A percentile compares a stretch with the other conserved stretches of the same genome.
Evolutionary conservation across 768 basidiomycete genomes (phyloP).

Genomic region (Amanita exitialis): DNA sequence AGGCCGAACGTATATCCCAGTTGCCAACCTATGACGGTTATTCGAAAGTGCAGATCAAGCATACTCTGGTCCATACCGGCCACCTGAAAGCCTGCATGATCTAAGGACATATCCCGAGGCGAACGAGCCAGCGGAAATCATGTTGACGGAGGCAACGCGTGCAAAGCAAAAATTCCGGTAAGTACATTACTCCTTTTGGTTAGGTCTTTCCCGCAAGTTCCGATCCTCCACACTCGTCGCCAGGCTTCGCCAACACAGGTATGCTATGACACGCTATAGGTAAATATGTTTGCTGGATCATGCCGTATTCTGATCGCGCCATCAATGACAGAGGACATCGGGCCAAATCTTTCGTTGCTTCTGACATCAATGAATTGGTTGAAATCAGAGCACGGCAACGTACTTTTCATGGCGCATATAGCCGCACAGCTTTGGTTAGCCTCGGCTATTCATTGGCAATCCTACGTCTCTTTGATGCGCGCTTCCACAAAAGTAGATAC

Average conservation of each 20-base stretch:
- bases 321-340: slow-evolving; percentile 23
- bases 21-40: not conserved
- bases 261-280: slow-evolving; percentile 2
- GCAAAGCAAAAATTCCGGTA: slow-evolving; percentile 1
- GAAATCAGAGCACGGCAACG: slow-evolving; percentile 74
- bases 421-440: slow-evolving; percentile 62
- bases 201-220: not conserved
- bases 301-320: not conserved
- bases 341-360: slow-evolving; percentile 38
- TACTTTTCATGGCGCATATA: slow-evolving; percentile 79
- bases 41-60: not conserved
- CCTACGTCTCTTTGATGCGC: slow-evolving; percentile 66
- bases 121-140: slow-evolving; percentile 2
- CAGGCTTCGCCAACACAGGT: not conserved
- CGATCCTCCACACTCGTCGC: not conserved
- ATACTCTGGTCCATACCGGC: not conserved
- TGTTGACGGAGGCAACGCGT: not conserved
- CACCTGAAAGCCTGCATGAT: slow-evolving; percentile 1
- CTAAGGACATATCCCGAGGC: slow-evolving; percentile 1
- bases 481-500: slow-evolving; percentile 62
- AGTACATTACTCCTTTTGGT: slow-evolving; percentile 3
- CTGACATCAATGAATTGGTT: slow-evolving; percentile 50
- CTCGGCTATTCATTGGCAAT: slow-evolving; percentile 68
- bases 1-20: not conserved
- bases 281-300: not conserved